Conservation (phyloP, 2,329 filamentous ascomycete genomes). For the Sclerotiophoma versabilis region DNA sequence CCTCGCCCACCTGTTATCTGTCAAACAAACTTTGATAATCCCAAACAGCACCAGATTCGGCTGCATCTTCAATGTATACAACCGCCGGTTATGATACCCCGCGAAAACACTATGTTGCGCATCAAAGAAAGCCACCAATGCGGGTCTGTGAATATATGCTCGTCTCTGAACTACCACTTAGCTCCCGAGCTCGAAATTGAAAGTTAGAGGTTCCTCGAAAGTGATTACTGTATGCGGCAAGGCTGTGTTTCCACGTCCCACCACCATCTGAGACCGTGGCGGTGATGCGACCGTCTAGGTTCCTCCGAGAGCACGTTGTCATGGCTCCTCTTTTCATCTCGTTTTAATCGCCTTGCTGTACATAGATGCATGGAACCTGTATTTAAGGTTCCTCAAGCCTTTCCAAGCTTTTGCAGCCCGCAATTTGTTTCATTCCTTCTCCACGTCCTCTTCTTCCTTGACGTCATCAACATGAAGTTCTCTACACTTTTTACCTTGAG, state of each 20-base stretch:
- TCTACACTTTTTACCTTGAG: constrained; percentile 31
- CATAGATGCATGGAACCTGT: neutral
- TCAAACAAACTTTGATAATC: constrained; percentile 9
- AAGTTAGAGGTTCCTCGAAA: neutral
- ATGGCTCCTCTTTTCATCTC: constrained; percentile 17
- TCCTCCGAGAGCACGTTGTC: constrained; percentile 13
- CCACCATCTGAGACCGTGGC: constrained; percentile 9
- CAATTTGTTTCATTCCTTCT: neutral
- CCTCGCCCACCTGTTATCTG: constrained; percentile 2
- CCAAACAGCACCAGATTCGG: neutral
- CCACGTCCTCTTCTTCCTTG: neutral
- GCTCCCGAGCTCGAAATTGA: constrained; percentile 3
- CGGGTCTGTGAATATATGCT: neutral
- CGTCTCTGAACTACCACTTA: neutral
- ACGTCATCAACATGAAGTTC: constrained; percentile 37
- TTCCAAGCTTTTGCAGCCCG: neutral
- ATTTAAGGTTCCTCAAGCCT: constrained; percentile 22
- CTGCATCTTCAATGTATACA: constrained; percentile 3
- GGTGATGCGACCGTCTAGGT: constrained; percentile 3
- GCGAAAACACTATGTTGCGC: constrained; percentile 3
- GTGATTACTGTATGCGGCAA: constrained; percentile 10
- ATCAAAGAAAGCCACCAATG: constrained; percentile 24
- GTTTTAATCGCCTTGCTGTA: constrained; percentile 1
- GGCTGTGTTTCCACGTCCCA: constrained; percentile 12
- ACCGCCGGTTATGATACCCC: constrained; percentile 14